phyloP scores from a whole-genome alignment of 2,329 filamentous ascomycete genomes.

The Aspergillus japonicus region DNA sequence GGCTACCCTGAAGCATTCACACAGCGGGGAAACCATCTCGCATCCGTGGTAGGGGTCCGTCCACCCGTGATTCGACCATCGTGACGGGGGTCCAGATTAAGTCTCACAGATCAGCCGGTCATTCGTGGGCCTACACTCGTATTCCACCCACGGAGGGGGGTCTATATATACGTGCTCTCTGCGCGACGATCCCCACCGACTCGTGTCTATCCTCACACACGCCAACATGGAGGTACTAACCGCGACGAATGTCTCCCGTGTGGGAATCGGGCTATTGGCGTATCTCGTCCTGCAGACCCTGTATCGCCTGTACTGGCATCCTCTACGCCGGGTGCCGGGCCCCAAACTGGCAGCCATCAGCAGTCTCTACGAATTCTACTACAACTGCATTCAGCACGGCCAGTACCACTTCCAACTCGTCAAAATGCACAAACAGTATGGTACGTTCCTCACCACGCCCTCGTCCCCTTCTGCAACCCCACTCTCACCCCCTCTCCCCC shows the following conservation, averaged over 20 bases:
- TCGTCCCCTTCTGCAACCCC: too few species aligned
- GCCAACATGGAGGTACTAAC: not conserved
- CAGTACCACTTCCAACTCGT: constrained; percentile 25
- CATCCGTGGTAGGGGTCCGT: too few species aligned
- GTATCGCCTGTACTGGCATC: constrained; percentile 32
- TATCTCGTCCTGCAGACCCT: not conserved
- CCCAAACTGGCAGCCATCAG: constrained; percentile 32
- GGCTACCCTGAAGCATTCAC: too few species aligned
- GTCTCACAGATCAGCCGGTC: too few species aligned
- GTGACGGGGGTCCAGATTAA: too few species aligned
- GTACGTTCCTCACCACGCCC: constrained; percentile 9
- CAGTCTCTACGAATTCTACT: constrained; percentile 31
- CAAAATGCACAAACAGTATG: constrained; percentile 28
- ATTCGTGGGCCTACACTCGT: too few species aligned
- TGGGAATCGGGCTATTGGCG: not conserved
- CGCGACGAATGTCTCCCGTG: not conserved
- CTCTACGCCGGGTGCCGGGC: constrained; percentile 32
- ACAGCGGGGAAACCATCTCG: too few species aligned
- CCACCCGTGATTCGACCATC: too few species aligned
- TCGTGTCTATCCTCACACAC: too few species aligned
- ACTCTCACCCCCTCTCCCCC: not conserved
- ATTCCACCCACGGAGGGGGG: too few species aligned
- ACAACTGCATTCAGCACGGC: constrained; percentile 24
- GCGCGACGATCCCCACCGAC: too few species aligned
- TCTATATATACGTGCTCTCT: too few species aligned